Conservation (phyloP, 2,329 filamentous ascomycete species). For the Fusarium abutilonis region DNA sequence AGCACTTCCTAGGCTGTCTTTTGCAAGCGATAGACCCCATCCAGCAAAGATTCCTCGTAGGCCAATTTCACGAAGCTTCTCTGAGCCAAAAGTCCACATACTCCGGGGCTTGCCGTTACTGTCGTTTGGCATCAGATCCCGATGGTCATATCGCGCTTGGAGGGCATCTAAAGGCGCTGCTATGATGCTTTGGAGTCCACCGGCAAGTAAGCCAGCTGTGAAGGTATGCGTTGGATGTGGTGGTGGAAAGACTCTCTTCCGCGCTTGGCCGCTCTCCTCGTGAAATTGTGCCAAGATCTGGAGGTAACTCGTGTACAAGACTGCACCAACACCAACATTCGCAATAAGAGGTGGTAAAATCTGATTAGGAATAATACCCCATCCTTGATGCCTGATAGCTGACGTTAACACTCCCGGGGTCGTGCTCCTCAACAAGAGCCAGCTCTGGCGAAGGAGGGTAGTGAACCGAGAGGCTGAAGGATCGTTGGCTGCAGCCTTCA, state of each 20-base stretch:
- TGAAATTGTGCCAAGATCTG: constrained; percentile 74
- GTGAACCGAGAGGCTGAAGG: constrained; percentile 48
- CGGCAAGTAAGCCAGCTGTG: constrained; percentile 74
- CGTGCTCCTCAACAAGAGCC: constrained; percentile 67
- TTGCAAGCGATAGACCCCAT: constrained; percentile 73
- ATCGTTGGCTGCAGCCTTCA: constrained; percentile 51
- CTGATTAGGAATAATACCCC: constrained; percentile 78
- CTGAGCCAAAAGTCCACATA: constrained; percentile 77
- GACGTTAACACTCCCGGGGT: constrained; percentile 75
- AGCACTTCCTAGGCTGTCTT: constrained; percentile 75
- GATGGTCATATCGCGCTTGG: constrained; percentile 75
- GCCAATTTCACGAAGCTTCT: constrained; percentile 75
- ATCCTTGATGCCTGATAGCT: constrained; percentile 75
- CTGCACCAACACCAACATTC: constrained; percentile 77
- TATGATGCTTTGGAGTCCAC: constrained; percentile 73
- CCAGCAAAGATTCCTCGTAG: constrained; percentile 77
- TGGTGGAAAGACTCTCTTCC: constrained; percentile 75
- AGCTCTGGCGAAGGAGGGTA: constrained; percentile 53
- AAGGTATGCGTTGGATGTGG: constrained; percentile 72
- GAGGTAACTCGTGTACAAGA: constrained; percentile 80
- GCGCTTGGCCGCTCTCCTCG: constrained; percentile 65
- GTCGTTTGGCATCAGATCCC: constrained; percentile 56
- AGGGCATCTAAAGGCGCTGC: constrained; percentile 81
- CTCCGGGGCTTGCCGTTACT: constrained; percentile 61
- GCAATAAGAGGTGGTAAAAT: constrained; percentile 79